A percentile compares a stretch with the other conserved stretches of the same genome.
phyloP scores from a whole-genome alignment of 139 green algal species.

The Auxenochlorella protothecoides region DNA sequence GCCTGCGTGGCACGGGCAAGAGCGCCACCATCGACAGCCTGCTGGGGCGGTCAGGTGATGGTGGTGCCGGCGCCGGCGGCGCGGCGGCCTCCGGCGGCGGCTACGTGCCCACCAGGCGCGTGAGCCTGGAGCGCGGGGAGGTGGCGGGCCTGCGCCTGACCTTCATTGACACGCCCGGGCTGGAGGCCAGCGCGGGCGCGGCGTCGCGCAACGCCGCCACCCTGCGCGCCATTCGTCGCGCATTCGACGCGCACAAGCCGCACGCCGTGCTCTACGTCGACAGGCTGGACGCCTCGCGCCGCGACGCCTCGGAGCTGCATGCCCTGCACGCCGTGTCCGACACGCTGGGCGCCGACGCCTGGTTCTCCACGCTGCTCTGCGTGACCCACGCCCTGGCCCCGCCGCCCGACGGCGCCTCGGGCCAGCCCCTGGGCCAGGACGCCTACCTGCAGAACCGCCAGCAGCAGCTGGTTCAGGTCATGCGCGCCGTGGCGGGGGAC shows the following conservation, averaged over 20 bases:
- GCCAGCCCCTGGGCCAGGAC: slow-evolving; percentile 47
- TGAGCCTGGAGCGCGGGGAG: slow-evolving; percentile 24
- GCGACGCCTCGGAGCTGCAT: slow-evolving; percentile 25
- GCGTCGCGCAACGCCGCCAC: slow-evolving; percentile 29
- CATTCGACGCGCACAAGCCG: slow-evolving; percentile 47
- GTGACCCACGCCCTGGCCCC: slow-evolving; percentile 56
- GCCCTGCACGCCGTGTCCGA: slow-evolving; percentile 52
- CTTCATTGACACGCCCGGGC: slow-evolving; percentile 75
- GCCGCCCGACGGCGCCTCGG: slow-evolving; percentile 51
- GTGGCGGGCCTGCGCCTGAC: slow-evolving; percentile 50
- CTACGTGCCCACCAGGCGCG: too few relatives aligned
- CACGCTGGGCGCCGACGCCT: slow-evolving; percentile 53
- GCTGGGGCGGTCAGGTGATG: slow-evolving; percentile 20
- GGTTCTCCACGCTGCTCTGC: slow-evolving; percentile 63
- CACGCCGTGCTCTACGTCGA: slow-evolving; percentile 74
- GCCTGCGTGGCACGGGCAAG: slow-evolving; percentile 62
- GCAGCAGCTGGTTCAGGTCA: slow-evolving; percentile 52
- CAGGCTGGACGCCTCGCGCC: slow-evolving; percentile 41
- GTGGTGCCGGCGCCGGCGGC: too few relatives aligned
- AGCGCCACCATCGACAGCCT: slow-evolving; percentile 55
- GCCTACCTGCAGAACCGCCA: slow-evolving; percentile 50
- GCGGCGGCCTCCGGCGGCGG: too few relatives aligned
- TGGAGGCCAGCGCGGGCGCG: slow-evolving; percentile 33
- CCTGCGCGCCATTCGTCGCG: slow-evolving; percentile 17
- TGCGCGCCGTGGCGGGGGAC: slow-evolving; percentile 22